Conservation (phyloP, 2,329 filamentous ascomycete species). For the Erysiphe neolycopersici region DNA sequence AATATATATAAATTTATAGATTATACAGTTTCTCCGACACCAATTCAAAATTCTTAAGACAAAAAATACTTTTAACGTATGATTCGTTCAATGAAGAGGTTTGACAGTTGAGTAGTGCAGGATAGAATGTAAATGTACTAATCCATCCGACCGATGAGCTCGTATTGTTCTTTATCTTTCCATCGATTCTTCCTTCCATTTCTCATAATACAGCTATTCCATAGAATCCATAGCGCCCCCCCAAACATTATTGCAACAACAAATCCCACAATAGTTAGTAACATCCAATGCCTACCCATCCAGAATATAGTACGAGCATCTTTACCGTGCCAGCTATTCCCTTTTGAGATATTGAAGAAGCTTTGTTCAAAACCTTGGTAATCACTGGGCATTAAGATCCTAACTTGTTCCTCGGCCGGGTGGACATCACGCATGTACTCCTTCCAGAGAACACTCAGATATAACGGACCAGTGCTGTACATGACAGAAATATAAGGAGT, state of each 20-base stretch:
- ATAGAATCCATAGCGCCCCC: constrained; percentile 8
- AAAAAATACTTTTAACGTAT: too few species aligned
- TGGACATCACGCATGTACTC: constrained; percentile 34
- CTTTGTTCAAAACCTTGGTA: constrained; percentile 43
- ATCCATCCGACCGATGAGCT: constrained; percentile 12
- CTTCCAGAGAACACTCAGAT: constrained; percentile 50
- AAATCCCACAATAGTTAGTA: constrained; percentile 14
- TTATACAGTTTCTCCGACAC: too few species aligned
- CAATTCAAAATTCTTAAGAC: too few species aligned
- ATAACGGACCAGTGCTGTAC: constrained; percentile 51
- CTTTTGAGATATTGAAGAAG: constrained; percentile 31
- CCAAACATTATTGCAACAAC: constrained; percentile 11
- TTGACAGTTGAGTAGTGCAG: too few species aligned
- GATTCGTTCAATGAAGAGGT: too few species aligned
- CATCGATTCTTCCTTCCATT: constrained; percentile 1
- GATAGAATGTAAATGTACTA: constrained; percentile 1
- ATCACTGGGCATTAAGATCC: constrained; percentile 42
- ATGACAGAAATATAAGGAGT: constrained; percentile 48
- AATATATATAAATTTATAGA: too few species aligned
- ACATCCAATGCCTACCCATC: constrained; percentile 19
- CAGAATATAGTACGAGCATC: constrained; percentile 23
- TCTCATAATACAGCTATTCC: constrained; percentile 10
- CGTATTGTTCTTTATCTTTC: constrained; percentile 9
- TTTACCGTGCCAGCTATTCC: constrained; percentile 20
- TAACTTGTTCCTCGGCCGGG: constrained; percentile 25